Evolutionary conservation across 2,329 filamentous ascomycete genomes (phyloP).

Genomic region (Dactylellina haptotyla): DNA sequence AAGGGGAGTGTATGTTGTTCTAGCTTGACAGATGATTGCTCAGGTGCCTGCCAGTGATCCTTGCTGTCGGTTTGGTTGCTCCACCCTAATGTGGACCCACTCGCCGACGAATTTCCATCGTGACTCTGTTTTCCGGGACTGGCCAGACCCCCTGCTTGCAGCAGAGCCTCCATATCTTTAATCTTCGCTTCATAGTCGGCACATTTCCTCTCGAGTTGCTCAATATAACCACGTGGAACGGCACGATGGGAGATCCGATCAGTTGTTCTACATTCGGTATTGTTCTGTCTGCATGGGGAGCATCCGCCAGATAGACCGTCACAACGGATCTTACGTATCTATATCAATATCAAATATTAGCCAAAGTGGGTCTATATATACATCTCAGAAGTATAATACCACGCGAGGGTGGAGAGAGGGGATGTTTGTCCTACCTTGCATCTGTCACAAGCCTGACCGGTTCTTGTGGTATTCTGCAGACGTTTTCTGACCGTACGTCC

Average conservation of each 20-base stretch:
- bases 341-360: slow-evolving; percentile 38
- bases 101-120: slow-evolving; percentile 22
- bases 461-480: slow-evolving; percentile 69
- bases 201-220: slow-evolving; percentile 73
- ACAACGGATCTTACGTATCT: slow-evolving; percentile 88
- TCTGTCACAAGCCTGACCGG: slow-evolving; percentile 86
- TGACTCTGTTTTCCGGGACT: slow-evolving; percentile 28
- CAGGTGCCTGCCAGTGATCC: slow-evolving; percentile 22
- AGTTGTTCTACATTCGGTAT: slow-evolving; percentile 82
- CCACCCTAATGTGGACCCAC: slow-evolving; percentile 38
- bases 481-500: slow-evolving; percentile 67
- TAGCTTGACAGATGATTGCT: slow-evolving; percentile 27
- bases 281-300: slow-evolving; percentile 80
- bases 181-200: slow-evolving; percentile 73
- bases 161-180: slow-evolving; percentile 73
- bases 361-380: not conserved
- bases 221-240: slow-evolving; percentile 79
- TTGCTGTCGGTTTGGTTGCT: slow-evolving; percentile 24
- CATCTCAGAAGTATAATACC: slow-evolving; percentile 54
- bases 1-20: slow-evolving; percentile 43
- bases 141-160: slow-evolving; percentile 65
- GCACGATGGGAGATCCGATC: slow-evolving; percentile 86
- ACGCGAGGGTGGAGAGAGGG: slow-evolving; percentile 4
- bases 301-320: slow-evolving; percentile 83
- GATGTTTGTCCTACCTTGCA: slow-evolving; percentile 73